These are phyloP conservation scores for Echeveria elegans DNA, from an alignment of 164 flowering plant species.

Conservation along the genomic window DNA sequence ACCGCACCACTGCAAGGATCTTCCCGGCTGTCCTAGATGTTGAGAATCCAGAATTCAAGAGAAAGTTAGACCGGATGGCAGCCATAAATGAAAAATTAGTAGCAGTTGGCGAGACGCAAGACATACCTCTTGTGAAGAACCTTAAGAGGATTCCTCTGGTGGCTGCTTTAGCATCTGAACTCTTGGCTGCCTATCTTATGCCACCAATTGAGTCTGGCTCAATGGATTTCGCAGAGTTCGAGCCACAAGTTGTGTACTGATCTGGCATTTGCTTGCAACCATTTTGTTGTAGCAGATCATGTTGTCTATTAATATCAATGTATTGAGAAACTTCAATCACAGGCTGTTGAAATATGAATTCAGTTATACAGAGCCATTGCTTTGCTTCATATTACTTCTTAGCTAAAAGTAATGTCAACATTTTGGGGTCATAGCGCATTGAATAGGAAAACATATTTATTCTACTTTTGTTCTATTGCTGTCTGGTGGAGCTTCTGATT, in stretches of 20 bases:
- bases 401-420: background rate
- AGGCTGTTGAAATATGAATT: background rate
- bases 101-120: slow-evolving; percentile 62
- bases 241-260: slow-evolving; percentile 78
- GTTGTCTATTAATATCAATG: slow-evolving; percentile 1
- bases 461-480: background rate
- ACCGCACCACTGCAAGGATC: slow-evolving; percentile 91
- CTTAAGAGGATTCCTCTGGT: slow-evolving; percentile 74
- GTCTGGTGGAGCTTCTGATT: slow-evolving; percentile 32
- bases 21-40: slow-evolving; percentile 95
- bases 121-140: slow-evolving; percentile 69
- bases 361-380: background rate
- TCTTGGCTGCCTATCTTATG: slow-evolving; percentile 90
- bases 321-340: background rate
- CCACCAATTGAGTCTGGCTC: slow-evolving; percentile 95
- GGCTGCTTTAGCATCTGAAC: slow-evolving; percentile 71
- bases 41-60: slow-evolving; percentile 97
- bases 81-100: slow-evolving; percentile 62
- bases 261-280: background rate
- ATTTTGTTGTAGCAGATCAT: background rate
- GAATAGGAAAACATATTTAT: background rate
- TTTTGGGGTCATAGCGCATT: background rate
- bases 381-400: background rate
- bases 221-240: slow-evolving; percentile 87
- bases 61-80: slow-evolving; percentile 88